These are phyloP conservation scores for Candida orba DNA, from an alignment of 805 yeast genomes.

Conservation along the genomic window DNA sequence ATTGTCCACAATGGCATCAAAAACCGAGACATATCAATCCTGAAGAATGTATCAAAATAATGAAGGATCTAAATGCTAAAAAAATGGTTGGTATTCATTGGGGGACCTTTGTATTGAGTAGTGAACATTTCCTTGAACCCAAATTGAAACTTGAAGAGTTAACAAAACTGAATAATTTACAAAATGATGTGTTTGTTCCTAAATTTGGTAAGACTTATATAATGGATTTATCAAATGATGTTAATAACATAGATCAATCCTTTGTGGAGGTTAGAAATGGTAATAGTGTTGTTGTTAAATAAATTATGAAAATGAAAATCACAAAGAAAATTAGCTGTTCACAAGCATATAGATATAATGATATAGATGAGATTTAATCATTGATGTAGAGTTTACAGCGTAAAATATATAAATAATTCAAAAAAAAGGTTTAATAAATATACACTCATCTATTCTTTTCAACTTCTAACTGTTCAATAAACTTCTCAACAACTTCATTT, in stretches of 20 bases:
- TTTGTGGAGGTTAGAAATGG: slow-evolving; percentile 23
- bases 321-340: background rate
- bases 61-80: slow-evolving; percentile 51
- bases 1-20: slow-evolving; percentile 93
- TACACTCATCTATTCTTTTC: background rate
- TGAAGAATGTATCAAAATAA: slow-evolving; percentile 61
- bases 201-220: slow-evolving; percentile 68
- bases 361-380: too few species aligned
- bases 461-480: slow-evolving; percentile 25
- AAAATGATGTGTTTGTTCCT: slow-evolving; percentile 49
- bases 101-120: slow-evolving; percentile 90
- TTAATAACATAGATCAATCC: slow-evolving; percentile 1
- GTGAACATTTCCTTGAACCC: slow-evolving; percentile 85
- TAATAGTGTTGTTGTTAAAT: slow-evolving; percentile 24
- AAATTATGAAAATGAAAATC: background rate
- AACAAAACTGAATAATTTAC: slow-evolving; percentile 34
- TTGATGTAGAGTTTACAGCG: too few species aligned
- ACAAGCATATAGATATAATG: background rate
- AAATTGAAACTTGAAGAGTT: slow-evolving; percentile 46
- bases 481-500: slow-evolving; percentile 47
- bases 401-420: too few species aligned
- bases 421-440: too few species aligned
- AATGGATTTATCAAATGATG: slow-evolving; percentile 25
- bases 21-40: slow-evolving; percentile 85
- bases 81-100: slow-evolving; percentile 86